Percentiles rank a stretch among this genome's conserved stretches.
Evolutionary conservation across 257 asterid genomes (phyloP).

Genomic region (Capsicum chinense): DNA sequence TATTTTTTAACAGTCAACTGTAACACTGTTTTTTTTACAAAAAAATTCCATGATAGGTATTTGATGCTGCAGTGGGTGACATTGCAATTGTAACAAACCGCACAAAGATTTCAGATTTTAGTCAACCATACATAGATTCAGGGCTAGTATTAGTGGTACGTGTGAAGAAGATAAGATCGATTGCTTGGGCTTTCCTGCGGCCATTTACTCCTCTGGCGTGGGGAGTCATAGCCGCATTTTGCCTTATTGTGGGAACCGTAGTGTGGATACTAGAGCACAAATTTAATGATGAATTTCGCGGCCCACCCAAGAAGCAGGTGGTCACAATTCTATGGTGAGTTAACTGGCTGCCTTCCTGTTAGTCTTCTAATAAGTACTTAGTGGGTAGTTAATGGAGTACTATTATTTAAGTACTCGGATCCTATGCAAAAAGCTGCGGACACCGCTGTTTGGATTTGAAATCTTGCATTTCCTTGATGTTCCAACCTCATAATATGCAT

Average conservation of each 20-base stretch:
- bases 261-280: conserved; percentile 84
- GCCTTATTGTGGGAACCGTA: conserved; percentile 65
- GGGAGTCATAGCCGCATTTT: conserved; percentile 66
- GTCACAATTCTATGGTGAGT: conserved; percentile 76
- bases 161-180: conserved; percentile 51
- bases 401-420: not conserved
- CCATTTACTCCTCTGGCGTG: conserved; percentile 77
- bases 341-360: not conserved
- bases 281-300: conserved; percentile 81
- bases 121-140: conserved; percentile 80
- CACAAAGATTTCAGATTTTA: conserved; percentile 73
- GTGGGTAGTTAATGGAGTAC: not conserved
- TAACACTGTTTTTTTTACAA: conserved; percentile 8
- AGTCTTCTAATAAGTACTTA: not conserved
- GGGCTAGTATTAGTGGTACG: conserved; percentile 81
- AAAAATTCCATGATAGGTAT: conserved; percentile 46
- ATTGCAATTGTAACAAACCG: conserved; percentile 74
- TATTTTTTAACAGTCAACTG: not conserved
- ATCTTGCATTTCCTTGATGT: not conserved
- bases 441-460: not conserved
- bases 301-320: conserved; percentile 73
- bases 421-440: not conserved
- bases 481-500: not conserved
- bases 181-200: conserved; percentile 75
- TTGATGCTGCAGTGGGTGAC: conserved; percentile 90